Conservation (phyloP, 345 rosid species). For the Corchorus capsularis region DNA sequence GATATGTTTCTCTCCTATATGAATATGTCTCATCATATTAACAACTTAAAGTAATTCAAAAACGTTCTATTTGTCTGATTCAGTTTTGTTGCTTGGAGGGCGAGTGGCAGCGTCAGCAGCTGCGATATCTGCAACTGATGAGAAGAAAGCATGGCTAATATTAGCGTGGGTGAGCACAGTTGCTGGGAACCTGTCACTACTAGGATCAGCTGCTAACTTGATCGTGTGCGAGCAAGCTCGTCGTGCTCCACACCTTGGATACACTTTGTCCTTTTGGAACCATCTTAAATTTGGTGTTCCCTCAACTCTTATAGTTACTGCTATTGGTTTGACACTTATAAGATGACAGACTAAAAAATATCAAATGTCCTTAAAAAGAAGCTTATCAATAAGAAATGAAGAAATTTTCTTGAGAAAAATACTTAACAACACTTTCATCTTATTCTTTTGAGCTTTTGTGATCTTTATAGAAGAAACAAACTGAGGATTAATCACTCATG, state of each 20-base stretch:
- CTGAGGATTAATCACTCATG: no score
- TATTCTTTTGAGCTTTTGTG: not conserved
- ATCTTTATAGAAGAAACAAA: no score
- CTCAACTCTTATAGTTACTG: slow-evolving; percentile 67
- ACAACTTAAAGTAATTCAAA: not conserved
- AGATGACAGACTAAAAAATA: slow-evolving; percentile 26
- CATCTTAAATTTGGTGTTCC: slow-evolving; percentile 82
- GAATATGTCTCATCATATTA: no score
- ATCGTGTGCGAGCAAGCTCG: slow-evolving; percentile 89
- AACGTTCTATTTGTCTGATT: slow-evolving; percentile 8
- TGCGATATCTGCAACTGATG: slow-evolving; percentile 44
- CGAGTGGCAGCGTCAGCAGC: slow-evolving; percentile 77
- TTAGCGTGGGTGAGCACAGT: slow-evolving; percentile 89
- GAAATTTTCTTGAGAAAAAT: not conserved
- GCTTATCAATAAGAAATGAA: not conserved
- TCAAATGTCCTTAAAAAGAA: not conserved
- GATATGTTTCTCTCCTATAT: not conserved
- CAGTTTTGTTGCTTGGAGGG: slow-evolving; percentile 78
- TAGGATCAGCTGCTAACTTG: slow-evolving; percentile 90
- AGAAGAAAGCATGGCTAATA: slow-evolving; percentile 84
- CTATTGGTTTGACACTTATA: slow-evolving; percentile 59
- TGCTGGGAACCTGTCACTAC: slow-evolving; percentile 77
- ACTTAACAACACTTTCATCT: not conserved
- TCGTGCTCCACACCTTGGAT: slow-evolving; percentile 46
- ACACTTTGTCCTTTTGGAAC: slow-evolving; percentile 67